Conservation (phyloP, 1,139 yeast genomes). For the Lodderomyces metapsilosis region DNA sequence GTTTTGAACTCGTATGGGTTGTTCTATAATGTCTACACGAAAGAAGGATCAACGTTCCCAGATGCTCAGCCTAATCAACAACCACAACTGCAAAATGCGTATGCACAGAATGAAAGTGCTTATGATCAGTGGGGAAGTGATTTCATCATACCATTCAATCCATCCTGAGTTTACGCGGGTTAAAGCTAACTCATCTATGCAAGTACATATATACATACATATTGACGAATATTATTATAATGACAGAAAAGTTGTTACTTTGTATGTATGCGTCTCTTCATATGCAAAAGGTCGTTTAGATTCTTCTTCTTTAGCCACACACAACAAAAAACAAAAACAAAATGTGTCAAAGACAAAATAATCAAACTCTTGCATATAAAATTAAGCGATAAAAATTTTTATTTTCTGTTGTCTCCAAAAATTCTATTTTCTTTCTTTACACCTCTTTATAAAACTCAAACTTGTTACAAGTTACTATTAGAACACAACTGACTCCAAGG, state of each 20-base stretch:
- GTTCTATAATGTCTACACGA: constrained; percentile 35
- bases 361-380: background rate
- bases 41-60: constrained; percentile 33
- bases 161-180: constrained; percentile 29
- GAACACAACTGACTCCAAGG: too few species aligned
- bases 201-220: too few species aligned
- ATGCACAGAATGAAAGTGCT: constrained; percentile 5
- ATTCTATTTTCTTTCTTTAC: background rate
- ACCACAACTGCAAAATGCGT: constrained; percentile 7
- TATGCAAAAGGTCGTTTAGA: too few species aligned
- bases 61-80: constrained; percentile 16
- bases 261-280: too few species aligned
- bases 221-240: background rate
- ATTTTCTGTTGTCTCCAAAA: background rate
- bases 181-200: too few species aligned
- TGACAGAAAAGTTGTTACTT: background rate
- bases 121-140: constrained; percentile 24
- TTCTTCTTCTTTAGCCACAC: background rate
- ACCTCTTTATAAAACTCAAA: too few species aligned
- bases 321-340: background rate
- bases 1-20: constrained; percentile 34
- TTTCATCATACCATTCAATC: constrained; percentile 37
- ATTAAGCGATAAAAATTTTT: background rate
- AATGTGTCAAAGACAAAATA: background rate
- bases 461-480: too few species aligned